Evolutionary conservation across 2,329 filamentous ascomycete species (phyloP).

Genomic region (Xylariaceae sp.): DNA sequence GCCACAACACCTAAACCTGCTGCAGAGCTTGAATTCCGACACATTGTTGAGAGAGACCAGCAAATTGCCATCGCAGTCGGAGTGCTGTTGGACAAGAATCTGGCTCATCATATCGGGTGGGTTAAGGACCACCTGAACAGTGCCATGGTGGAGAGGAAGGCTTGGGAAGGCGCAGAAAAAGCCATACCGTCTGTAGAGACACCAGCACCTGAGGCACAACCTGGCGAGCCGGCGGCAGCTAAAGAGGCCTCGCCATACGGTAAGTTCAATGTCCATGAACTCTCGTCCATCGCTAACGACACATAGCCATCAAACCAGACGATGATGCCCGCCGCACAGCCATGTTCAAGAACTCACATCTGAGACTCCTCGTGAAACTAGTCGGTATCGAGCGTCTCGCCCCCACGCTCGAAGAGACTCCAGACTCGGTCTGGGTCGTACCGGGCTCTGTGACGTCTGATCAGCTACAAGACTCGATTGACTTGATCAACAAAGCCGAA

Average conservation of each 20-base stretch:
- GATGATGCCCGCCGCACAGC: conserved; percentile 64
- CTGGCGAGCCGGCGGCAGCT: conserved; percentile 25
- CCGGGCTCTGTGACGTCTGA: conserved; percentile 62
- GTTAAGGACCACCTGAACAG: conserved; percentile 66
- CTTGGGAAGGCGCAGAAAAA: conserved; percentile 71
- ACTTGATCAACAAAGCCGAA: conserved; percentile 72
- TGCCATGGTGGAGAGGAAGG: conserved; percentile 68
- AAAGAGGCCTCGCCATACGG: conserved; percentile 48
- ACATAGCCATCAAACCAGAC: conserved; percentile 57
- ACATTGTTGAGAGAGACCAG: conserved; percentile 61
- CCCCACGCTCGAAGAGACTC: conserved; percentile 60
- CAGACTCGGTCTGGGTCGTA: conserved; percentile 74
- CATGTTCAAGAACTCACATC: conserved; percentile 84
- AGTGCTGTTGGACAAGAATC: conserved; percentile 73
- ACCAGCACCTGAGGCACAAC: conserved; percentile 24
- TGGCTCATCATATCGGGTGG: conserved; percentile 76
- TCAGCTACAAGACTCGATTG: conserved; percentile 64
- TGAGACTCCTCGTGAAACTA: conserved; percentile 78
- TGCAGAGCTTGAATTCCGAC: conserved; percentile 78
- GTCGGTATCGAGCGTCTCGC: conserved; percentile 62
- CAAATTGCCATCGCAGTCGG: conserved; percentile 79
- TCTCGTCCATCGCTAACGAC: conserved; percentile 26
- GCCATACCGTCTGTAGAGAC: conserved; percentile 46
- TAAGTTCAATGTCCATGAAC: conserved; percentile 36
- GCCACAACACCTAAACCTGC: conserved; percentile 62